Conservation (phyloP, 352 stramenopile genomes). For the Pythium aristosporum region DNA sequence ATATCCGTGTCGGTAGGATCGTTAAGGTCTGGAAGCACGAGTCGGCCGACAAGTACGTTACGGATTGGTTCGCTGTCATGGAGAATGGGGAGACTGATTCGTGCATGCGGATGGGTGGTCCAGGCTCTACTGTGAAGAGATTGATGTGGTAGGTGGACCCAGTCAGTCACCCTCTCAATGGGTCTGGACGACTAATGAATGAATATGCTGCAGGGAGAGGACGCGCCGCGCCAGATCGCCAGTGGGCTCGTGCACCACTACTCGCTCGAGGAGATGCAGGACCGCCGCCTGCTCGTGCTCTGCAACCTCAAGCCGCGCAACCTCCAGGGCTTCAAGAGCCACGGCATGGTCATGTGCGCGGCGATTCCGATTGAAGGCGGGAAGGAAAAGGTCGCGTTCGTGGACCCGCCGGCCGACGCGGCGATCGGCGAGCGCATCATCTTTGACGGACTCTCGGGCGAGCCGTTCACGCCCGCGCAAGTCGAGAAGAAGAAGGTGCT, state of each 20-base stretch:
- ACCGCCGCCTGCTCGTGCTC: slow-evolving; percentile 81
- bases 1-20: slow-evolving; percentile 91
- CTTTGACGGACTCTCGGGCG: slow-evolving; percentile 65
- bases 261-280: slow-evolving; percentile 86
- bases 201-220: slow-evolving; percentile 42
- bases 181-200: too few species aligned
- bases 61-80: background rate
- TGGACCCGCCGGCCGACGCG: slow-evolving; percentile 76
- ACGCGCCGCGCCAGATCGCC: slow-evolving; percentile 82
- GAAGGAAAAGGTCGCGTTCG: slow-evolving; percentile 83
- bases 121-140: slow-evolving; percentile 90
- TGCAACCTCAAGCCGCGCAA: slow-evolving; percentile 92
- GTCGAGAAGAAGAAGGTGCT: slow-evolving; percentile 91
- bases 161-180: background rate
- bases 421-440: slow-evolving; percentile 73
- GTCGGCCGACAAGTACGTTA: slow-evolving; percentile 75
- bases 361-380: slow-evolving; percentile 60
- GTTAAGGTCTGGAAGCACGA: slow-evolving; percentile 92
- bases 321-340: slow-evolving; percentile 88
- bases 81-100: background rate
- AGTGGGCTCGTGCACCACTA: slow-evolving; percentile 87
- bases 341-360: slow-evolving; percentile 92
- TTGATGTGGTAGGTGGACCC: slow-evolving; percentile 60
- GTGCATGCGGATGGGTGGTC: background rate
- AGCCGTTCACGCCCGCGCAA: slow-evolving; percentile 78